Evolutionary conservation across 2,329 filamentous ascomycete genomes (phyloP).

Genomic region (Fusarium chuoi): DNA sequence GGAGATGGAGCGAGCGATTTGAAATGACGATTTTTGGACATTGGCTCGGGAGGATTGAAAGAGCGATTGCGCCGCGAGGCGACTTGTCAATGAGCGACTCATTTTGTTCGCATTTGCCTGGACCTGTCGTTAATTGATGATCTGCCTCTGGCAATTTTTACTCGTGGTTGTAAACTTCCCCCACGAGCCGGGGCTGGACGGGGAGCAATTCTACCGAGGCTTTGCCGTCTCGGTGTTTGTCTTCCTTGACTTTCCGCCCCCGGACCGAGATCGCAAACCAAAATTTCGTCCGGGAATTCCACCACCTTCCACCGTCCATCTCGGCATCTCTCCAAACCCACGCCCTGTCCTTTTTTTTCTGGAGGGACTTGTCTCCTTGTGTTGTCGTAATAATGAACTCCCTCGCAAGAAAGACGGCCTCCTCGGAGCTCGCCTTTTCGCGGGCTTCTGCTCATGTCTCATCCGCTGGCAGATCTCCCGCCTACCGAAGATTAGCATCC

Average conservation of each 20-base stretch:
- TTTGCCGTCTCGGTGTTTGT: conserved; percentile 50
- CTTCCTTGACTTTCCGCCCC: conserved; percentile 46
- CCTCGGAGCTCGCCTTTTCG: conserved; percentile 55
- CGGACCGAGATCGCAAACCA: conserved; percentile 52
- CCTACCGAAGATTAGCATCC: conserved; percentile 59
- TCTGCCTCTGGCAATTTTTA: conserved; percentile 44
- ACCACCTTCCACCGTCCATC: conserved; percentile 43
- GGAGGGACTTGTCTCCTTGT: conserved; percentile 43
- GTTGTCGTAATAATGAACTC: conserved; percentile 57
- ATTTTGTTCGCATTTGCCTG: conserved; percentile 52
- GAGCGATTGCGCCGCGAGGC: conserved; percentile 55
- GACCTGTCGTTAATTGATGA: conserved; percentile 22
- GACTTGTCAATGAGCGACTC: conserved; percentile 56
- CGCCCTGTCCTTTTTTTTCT: conserved; percentile 44
- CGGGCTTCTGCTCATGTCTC: conserved; percentile 54
- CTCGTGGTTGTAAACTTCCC: conserved; percentile 16
- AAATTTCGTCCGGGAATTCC: conserved; percentile 52
- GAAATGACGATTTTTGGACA: conserved; percentile 34
- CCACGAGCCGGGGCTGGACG: conserved; percentile 7
- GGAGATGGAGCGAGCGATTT: conserved; percentile 51
- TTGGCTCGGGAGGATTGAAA: conserved; percentile 42
- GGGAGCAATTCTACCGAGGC: conserved; percentile 42
- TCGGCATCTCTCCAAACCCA: conserved; percentile 31
- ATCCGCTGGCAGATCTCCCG: conserved; percentile 58
- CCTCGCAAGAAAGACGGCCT: conserved; percentile 55